Base-by-base conservation (phyloP, 2,329 filamentous ascomycete genomes). In the Chlorencoelia australis region DNA sequence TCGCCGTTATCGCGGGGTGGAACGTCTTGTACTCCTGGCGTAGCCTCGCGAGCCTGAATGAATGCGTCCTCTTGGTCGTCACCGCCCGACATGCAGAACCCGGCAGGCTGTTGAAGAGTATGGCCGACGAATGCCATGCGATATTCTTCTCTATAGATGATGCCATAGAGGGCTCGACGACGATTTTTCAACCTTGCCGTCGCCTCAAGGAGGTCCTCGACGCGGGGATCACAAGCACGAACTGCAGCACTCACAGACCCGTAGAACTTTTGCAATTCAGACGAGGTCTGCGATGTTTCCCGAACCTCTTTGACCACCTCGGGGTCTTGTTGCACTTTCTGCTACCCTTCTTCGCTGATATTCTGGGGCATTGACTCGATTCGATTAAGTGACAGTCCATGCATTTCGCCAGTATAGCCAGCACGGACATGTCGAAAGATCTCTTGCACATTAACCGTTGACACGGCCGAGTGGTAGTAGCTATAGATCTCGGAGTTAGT, bases 111-210 rank as follows among this genome's bases (percentile, higher is more conserved):
- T 24, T 24, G 21, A 24, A 24, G 21, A 24, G 7, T 24, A 24
- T 11, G 21, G 21, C 21, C 21, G 7, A 24, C 21, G 21, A 35
- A 35, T 16, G 11, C 24, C 19, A 16, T 24, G 27, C 31, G 37
- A 40, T 40, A 35, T 22, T 40, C 37, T 35, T 40, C 32, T 15
- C 17, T 15, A 18, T 40, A 35, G 32, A 35, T 26, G 13, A 7
- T 22, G 6, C 26, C 19, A 9, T 20, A 25, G 6, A 40, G 37
- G 5, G 17, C 31, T 40, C 32, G 2, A 7, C 37, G 37, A 31
- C 37, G 37, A 16, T 40, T 40, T 16, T 40, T 40, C 24, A 40
- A 16, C 11, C 26, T 30, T 24, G 21, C 21, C 21, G 21, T 24
- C 21, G 21, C 22, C 18, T 25, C 20, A 25, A 24, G 21, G 21